These are phyloP conservation scores for Colletotrichum spinosum DNA, from an alignment of 2,329 filamentous ascomycete genomes.

Conservation along the genomic window DNA sequence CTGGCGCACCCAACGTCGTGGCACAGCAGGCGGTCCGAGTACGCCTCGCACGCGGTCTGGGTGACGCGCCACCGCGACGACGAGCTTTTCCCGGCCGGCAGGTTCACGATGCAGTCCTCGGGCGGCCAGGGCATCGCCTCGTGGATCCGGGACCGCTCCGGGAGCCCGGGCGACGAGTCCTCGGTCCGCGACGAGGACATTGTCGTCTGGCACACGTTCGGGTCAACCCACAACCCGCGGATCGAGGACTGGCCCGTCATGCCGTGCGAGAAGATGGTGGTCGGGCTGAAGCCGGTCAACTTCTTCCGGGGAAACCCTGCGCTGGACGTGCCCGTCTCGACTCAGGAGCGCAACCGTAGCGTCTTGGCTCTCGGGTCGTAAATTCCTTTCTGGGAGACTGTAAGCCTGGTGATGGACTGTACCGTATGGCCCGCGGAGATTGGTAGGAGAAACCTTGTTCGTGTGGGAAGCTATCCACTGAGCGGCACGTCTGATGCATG, in stretches of 20 bases:
- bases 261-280: slow-evolving; percentile 68
- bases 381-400: not conserved
- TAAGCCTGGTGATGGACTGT: too few species aligned
- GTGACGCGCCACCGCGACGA: slow-evolving; percentile 57
- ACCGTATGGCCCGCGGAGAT: too few species aligned
- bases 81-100: slow-evolving; percentile 56
- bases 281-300: slow-evolving; percentile 64
- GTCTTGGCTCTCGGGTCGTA: slow-evolving; percentile 39
- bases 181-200: slow-evolving; percentile 61
- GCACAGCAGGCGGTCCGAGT: slow-evolving; percentile 55
- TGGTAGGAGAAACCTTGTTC: too few species aligned
- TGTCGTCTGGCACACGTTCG: slow-evolving; percentile 68
- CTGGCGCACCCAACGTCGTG: slow-evolving; percentile 53
- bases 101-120: slow-evolving; percentile 60
- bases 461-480: too few species aligned
- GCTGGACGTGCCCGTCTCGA: slow-evolving; percentile 59
- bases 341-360: slow-evolving; percentile 49
- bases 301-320: slow-evolving; percentile 65
- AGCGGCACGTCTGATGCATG: too few species aligned
- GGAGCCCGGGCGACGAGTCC: slow-evolving; percentile 48
- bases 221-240: slow-evolving; percentile 73
- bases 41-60: slow-evolving; percentile 57
- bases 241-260: slow-evolving; percentile 78
- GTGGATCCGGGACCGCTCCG: slow-evolving; percentile 51
- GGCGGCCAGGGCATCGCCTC: slow-evolving; percentile 53